These are phyloP conservation scores for Tulasnella sp. DNA, from an alignment of 768 basidiomycete genomes.

Conservation along the genomic window DNA sequence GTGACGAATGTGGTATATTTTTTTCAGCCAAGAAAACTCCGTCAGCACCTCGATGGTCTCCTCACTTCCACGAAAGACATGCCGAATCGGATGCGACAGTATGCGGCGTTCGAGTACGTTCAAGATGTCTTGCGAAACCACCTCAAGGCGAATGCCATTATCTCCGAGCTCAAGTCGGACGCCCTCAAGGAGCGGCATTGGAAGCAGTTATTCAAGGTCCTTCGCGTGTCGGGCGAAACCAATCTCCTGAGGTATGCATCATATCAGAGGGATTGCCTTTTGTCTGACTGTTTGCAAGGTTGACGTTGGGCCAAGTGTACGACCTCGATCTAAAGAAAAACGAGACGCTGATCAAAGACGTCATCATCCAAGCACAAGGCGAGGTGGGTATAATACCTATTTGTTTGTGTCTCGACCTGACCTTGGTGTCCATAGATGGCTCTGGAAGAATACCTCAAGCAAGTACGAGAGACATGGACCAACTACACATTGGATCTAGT, in stretches of 20 bases:
- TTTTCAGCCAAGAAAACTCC: slow-evolving; percentile 64
- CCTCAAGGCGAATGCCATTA: slow-evolving; percentile 77
- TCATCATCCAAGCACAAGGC: slow-evolving; percentile 94
- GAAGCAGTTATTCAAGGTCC: slow-evolving; percentile 89
- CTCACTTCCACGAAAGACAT: slow-evolving; percentile 92
- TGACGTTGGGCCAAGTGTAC: slow-evolving; percentile 94
- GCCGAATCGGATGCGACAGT: slow-evolving; percentile 98
- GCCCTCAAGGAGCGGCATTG: slow-evolving; percentile 96
- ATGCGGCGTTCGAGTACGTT: slow-evolving; percentile 96
- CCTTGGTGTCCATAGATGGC: slow-evolving; percentile 54
- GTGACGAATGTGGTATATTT: neutral
- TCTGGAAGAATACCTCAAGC: slow-evolving; percentile 86
- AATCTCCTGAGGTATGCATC: slow-evolving; percentile 54
- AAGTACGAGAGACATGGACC: slow-evolving; percentile 96
- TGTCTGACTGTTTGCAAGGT: slow-evolving; percentile 33
- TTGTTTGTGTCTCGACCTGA: neutral
- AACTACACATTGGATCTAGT: slow-evolving; percentile 91
- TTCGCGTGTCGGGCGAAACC: slow-evolving; percentile 62
- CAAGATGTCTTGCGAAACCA: slow-evolving; percentile 78
- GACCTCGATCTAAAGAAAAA: slow-evolving; percentile 93
- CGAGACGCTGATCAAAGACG: slow-evolving; percentile 81
- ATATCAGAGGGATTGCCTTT: neutral
- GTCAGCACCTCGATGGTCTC: slow-evolving; percentile 86
- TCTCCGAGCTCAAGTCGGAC: slow-evolving; percentile 94
- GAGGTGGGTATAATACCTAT: slow-evolving; percentile 42